These are phyloP conservation scores for Pseudozyma sp. DNA, from an alignment of 1,284 basidiomycete species.

Conservation along the genomic window DNA sequence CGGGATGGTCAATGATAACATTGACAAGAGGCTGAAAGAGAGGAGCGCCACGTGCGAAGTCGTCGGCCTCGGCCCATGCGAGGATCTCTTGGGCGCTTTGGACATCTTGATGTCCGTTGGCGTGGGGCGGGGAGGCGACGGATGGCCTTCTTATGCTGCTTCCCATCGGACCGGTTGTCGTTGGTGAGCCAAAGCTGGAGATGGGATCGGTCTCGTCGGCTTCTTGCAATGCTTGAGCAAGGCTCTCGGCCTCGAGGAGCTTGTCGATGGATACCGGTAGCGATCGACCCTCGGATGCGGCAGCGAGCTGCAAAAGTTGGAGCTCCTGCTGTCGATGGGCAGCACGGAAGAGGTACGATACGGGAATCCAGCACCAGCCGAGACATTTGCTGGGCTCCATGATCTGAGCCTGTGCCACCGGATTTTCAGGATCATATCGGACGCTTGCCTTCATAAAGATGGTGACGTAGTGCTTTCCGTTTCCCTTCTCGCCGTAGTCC, in stretches of 20 bases:
- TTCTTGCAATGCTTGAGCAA: conserved; percentile 37
- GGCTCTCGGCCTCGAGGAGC: conserved; percentile 44
- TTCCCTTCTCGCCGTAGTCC: conserved; percentile 29
- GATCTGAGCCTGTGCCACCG: conserved; percentile 31
- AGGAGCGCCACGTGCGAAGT: conserved; percentile 50
- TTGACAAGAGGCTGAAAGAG: conserved; percentile 50
- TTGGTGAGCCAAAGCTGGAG: conserved; percentile 6
- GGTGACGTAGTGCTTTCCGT: conserved; percentile 65
- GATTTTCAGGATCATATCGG: conserved; percentile 13
- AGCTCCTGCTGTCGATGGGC: conserved; percentile 40
- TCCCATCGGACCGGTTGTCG: not conserved
- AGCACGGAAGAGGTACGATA: conserved; percentile 35
- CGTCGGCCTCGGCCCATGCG: conserved; percentile 50
- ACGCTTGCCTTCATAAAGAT: conserved; percentile 61
- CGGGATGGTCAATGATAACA: conserved; percentile 35
- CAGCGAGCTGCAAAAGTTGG: conserved; percentile 27
- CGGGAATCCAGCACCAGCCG: conserved; percentile 62
- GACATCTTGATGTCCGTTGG: not conserved
- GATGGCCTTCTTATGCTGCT: conserved; percentile 11
- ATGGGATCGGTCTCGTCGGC: conserved; percentile 21
- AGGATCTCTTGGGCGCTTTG: conserved; percentile 24
- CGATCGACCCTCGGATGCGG: conserved; percentile 28
- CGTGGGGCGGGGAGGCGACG: conserved; percentile 1
- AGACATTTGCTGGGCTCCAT: conserved; percentile 64
- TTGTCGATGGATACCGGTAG: conserved; percentile 51